Percentiles rank a stretch among this genome's conserved stretches.
Evolutionary conservation across 208 protist species (phyloP).

Genomic region (Leishmania guyanensis): DNA sequence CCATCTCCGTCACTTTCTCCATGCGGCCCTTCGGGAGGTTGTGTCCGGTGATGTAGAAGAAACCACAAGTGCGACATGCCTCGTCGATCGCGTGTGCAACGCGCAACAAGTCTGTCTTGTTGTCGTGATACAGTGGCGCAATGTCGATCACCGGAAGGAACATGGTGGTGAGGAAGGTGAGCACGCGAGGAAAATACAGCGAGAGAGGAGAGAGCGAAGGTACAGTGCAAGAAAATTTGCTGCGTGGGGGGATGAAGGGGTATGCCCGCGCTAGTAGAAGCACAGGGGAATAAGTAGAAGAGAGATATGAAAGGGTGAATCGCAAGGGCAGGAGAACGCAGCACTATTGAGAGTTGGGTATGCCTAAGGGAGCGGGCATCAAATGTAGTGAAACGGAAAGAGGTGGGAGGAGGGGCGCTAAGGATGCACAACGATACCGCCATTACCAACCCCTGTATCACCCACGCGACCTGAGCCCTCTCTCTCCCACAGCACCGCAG

Average conservation of each 20-base stretch:
- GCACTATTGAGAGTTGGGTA: too few relatives aligned
- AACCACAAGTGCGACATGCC: constrained; percentile 76
- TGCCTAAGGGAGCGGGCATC: not conserved
- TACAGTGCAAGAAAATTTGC: not conserved
- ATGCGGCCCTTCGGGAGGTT: constrained; percentile 48
- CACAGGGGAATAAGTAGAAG: not conserved
- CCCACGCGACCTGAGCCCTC: not conserved
- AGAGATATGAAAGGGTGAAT: not conserved
- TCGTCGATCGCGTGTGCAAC: constrained; percentile 69
- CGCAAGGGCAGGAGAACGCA: not conserved
- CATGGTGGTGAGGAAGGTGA: not conserved
- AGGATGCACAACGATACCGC: not conserved
- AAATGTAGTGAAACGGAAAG: not conserved
- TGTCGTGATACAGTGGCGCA: constrained; percentile 52
- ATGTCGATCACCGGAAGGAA: constrained; percentile 80
- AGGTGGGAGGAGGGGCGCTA: not conserved
- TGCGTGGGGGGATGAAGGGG: not conserved
- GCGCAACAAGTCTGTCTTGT: constrained; percentile 34
- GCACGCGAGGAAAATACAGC: not conserved
- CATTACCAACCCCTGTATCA: not conserved
- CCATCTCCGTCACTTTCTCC: constrained; percentile 50
- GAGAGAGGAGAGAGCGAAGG: not conserved
- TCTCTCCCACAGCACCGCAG: not conserved
- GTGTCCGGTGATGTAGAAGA: constrained; percentile 86
- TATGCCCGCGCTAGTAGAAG: not conserved